A percentile compares a stretch with the other conserved stretches of the same genome.
These are phyloP conservation scores for Dacryopinax spathularia DNA, from an alignment of 768 basidiomycete species.

Conservation along the genomic window DNA sequence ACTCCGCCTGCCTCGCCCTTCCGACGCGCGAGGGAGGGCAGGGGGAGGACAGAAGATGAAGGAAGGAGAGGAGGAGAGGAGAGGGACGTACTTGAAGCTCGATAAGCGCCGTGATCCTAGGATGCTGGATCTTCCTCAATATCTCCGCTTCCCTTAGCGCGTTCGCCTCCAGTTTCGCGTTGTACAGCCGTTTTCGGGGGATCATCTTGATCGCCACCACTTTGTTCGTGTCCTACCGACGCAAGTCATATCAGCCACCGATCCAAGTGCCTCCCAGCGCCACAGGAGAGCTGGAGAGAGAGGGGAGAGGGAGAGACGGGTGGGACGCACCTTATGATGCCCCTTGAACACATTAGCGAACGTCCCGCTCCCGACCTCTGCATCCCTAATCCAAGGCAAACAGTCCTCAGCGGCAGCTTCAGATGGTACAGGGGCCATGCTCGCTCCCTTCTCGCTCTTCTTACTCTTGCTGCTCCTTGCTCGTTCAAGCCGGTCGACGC, in stretches of 20 bases:
- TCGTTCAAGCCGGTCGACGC: neutral
- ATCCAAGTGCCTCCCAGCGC: neutral
- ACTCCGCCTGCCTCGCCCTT: neutral
- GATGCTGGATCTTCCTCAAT: slow-evolving; percentile 80
- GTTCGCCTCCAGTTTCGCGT: slow-evolving; percentile 94
- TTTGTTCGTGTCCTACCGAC: slow-evolving; percentile 50
- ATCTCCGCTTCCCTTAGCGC: slow-evolving; percentile 29
- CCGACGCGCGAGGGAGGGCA: neutral
- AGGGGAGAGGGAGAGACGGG: neutral
- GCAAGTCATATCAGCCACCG: neutral
- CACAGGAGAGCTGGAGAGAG: neutral
- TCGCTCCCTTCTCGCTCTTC: neutral
- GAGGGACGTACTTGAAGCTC: slow-evolving; percentile 75
- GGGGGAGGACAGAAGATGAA: neutral
- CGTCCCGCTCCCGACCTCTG: slow-evolving; percentile 47
- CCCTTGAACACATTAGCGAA: slow-evolving; percentile 95
- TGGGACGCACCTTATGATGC: slow-evolving; percentile 61
- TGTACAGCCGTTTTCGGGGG: slow-evolving; percentile 85
- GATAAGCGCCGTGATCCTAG: slow-evolving; percentile 82
- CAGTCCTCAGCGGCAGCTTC: neutral
- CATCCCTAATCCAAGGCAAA: neutral
- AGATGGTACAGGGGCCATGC: slow-evolving; percentile 1
- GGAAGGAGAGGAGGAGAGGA: neutral
- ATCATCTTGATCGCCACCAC: slow-evolving; percentile 93
- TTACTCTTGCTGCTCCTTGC: neutral